Evolutionary conservation across 257 asterid species (phyloP).

Genomic region (Solanum chiquidenum): DNA sequence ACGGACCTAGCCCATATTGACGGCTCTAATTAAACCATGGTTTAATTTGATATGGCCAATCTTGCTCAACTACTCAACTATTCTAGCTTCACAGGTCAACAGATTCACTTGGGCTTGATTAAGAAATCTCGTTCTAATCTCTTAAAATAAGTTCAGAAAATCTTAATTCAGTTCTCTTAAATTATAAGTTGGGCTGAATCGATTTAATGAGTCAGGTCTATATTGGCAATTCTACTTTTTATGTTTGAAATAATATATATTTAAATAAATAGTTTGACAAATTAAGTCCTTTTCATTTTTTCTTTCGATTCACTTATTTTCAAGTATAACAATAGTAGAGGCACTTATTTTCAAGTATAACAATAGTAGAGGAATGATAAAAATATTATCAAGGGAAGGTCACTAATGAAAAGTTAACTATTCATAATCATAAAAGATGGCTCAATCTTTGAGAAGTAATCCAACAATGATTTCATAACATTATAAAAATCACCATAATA

Average conservation of each 20-base stretch:
- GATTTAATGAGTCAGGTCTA: fast-evolving
- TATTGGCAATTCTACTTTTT: not conserved
- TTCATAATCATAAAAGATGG: not conserved
- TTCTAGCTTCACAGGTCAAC: not conserved
- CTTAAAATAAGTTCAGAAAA: too few relatives aligned
- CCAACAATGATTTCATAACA: not conserved
- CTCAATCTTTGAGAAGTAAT: not conserved
- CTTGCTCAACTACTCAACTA: too few relatives aligned
- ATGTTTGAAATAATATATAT: not conserved
- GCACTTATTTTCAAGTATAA: not conserved
- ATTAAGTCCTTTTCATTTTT: not conserved
- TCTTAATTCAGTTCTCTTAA: too few relatives aligned
- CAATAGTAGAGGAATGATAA: not conserved
- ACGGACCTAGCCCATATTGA: too few relatives aligned
- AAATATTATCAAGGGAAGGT: not conserved
- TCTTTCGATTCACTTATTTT: not conserved
- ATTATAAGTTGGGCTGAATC: too few relatives aligned
- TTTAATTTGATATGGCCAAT: too few relatives aligned
- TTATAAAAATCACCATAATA: not conserved
- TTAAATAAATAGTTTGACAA: not conserved
- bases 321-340: not conserved
- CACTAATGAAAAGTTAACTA: not conserved
- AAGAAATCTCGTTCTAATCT: too few relatives aligned
- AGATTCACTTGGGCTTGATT: not conserved
- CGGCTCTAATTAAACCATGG: too few relatives aligned